phyloP scores from a whole-genome alignment of 2,329 filamentous ascomycete genomes.

The Achaetomium macrosporum region DNA sequence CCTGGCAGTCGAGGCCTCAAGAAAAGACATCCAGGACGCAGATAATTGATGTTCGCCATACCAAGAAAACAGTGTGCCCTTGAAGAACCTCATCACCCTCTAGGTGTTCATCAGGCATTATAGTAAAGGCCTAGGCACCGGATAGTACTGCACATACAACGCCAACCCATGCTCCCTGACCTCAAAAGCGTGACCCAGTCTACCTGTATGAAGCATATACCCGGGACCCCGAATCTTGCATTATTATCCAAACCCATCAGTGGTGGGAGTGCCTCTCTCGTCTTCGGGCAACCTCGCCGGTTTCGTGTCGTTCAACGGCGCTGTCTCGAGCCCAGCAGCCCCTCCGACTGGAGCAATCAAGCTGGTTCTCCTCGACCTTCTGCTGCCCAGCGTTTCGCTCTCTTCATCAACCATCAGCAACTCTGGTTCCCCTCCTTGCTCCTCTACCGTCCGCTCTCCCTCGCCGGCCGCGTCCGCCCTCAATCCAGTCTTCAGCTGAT shows the following conservation, averaged over 20 bases:
- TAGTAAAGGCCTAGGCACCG: not conserved
- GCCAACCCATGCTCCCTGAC: conserved; percentile 9
- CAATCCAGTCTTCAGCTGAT: conserved; percentile 43
- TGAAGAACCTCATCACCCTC: too few relatives aligned
- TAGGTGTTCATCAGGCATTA: not conserved
- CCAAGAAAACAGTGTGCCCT: too few relatives aligned
- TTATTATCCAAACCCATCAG: conserved; percentile 27
- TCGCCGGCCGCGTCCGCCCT: conserved; percentile 22
- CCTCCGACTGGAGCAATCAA: conserved; percentile 37
- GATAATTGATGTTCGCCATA: too few relatives aligned
- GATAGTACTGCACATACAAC: not conserved
- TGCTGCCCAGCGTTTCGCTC: conserved; percentile 28
- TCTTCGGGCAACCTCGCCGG: conserved; percentile 15
- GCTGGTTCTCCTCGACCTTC: conserved; percentile 36
- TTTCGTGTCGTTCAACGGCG: conserved; percentile 26
- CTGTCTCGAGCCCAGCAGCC: conserved; percentile 28
- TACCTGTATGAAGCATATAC: not conserved
- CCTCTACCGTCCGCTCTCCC: conserved; percentile 23
- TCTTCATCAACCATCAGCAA: conserved; percentile 24
- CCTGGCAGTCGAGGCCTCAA: too few relatives aligned
- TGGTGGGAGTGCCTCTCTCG: conserved; percentile 6
- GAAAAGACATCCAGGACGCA: too few relatives aligned
- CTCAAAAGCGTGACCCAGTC: not conserved
- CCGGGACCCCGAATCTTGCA: too few relatives aligned
- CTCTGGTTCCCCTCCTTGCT: conserved; percentile 33